Conservation (phyloP, 2,329 filamentous ascomycete species). For the Ophiostoma quercus region DNA sequence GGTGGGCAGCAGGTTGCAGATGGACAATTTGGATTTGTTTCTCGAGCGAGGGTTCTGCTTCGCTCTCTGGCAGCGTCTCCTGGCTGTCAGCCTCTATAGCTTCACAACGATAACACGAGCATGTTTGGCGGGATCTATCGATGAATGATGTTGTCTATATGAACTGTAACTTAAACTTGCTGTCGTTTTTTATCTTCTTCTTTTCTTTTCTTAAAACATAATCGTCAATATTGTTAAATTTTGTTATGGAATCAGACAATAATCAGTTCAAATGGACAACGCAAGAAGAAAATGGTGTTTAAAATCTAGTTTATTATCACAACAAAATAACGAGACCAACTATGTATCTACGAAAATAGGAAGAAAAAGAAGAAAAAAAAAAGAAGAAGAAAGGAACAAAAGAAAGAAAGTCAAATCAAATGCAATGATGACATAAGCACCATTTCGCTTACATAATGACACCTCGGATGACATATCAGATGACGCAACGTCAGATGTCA, state of each 20-base stretch:
- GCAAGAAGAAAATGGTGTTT: too few species aligned
- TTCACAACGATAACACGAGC: constrained; percentile 1
- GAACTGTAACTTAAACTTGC: not conserved
- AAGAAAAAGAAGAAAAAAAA: not conserved
- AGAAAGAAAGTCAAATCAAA: not conserved
- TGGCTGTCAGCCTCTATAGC: constrained; percentile 6
- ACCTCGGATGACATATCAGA: not conserved
- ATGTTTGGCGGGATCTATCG: not conserved
- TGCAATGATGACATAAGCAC: not conserved
- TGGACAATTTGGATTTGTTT: not conserved
- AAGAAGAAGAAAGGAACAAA: not conserved
- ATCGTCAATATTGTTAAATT: too few species aligned
- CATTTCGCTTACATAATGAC: not conserved
- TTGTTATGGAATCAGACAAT: too few species aligned
- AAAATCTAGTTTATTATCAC: too few species aligned
- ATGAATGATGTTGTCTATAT: not conserved
- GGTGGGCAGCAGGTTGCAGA: too few species aligned
- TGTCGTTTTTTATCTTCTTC: not conserved
- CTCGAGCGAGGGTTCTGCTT: not conserved
- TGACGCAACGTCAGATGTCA: not conserved
- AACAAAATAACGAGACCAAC: too few species aligned
- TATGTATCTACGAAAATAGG: not conserved
- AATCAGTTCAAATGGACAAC: too few species aligned
- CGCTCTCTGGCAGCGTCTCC: not conserved
- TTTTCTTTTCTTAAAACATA: not conserved